Conservation (phyloP, 352 stramenopile genomes). For the Phytopythium cucurbitacearum region DNA sequence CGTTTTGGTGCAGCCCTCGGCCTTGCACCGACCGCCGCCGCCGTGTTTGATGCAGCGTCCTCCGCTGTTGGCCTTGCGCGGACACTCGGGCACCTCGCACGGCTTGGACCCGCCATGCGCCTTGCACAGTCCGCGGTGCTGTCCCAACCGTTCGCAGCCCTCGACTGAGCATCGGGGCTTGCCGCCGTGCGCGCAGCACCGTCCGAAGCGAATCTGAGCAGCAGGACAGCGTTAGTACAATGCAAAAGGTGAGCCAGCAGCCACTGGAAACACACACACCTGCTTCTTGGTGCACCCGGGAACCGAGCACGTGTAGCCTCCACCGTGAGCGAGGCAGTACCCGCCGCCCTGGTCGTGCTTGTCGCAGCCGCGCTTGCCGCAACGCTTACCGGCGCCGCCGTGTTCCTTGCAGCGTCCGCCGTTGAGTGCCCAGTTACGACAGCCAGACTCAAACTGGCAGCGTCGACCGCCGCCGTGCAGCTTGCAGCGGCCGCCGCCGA, state of each 20-base stretch:
- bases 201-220: constrained; percentile 54
- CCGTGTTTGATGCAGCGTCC: constrained; percentile 81
- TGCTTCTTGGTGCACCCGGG: constrained; percentile 78
- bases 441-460: constrained; percentile 38
- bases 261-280: constrained; percentile 19
- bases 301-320: constrained; percentile 62
- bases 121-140: constrained; percentile 73
- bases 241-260: neutral
- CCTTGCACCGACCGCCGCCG: constrained; percentile 64
- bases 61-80: constrained; percentile 68
- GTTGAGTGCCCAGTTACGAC: constrained; percentile 61
- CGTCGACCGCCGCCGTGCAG: constrained; percentile 56
- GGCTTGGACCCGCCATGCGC: constrained; percentile 67
- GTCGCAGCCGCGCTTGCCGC: constrained; percentile 53
- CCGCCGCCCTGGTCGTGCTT: constrained; percentile 81
- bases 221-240: neutral
- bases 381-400: constrained; percentile 65
- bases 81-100: constrained; percentile 57
- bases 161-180: constrained; percentile 63
- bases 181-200: constrained; percentile 72
- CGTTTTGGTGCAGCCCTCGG: constrained; percentile 62
- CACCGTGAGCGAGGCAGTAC: constrained; percentile 68
- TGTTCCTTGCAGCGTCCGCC: constrained; percentile 74
- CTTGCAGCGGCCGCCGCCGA: constrained; percentile 72
- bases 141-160: constrained; percentile 61